A percentile compares a stretch with the other conserved stretches of the same genome.
Evolutionary conservation across 345 rosid species (phyloP).

Genomic region (Eucalyptus polybractea): DNA sequence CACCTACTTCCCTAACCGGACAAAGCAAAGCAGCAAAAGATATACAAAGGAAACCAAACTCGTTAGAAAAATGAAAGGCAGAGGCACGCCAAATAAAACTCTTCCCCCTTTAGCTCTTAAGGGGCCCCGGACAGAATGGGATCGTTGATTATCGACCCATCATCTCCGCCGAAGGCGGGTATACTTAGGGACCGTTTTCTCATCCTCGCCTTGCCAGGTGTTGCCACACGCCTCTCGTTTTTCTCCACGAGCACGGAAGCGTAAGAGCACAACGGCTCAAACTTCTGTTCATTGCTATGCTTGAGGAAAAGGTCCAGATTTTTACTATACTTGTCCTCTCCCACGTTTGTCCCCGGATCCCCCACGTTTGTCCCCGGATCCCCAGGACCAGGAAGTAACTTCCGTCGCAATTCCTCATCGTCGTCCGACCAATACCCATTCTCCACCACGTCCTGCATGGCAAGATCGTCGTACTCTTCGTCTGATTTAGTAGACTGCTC

Average conservation of each 20-base stretch:
- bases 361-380: not conserved
- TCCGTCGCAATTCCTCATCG: slow-evolving; percentile 32
- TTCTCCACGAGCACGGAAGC: slow-evolving; percentile 24
- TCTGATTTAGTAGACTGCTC: slow-evolving; percentile 93
- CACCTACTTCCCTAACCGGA: not conserved
- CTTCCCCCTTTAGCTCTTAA: slow-evolving; percentile 9
- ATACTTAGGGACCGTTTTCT: slow-evolving; percentile 81
- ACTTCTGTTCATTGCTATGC: slow-evolving; percentile 25
- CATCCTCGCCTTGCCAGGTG: slow-evolving; percentile 22
- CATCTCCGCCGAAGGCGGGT: slow-evolving; percentile 51
- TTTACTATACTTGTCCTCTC: slow-evolving; percentile 31
- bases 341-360: not conserved
- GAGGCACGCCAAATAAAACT: not conserved
- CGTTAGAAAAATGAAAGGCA: not conserved
- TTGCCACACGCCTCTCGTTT: slow-evolving; percentile 10
- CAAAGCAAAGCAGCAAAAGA: not conserved
- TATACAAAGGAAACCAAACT: not conserved
- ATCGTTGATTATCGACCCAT: slow-evolving; percentile 23
- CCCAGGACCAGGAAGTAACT: not conserved
- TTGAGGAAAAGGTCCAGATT: slow-evolving; percentile 48
- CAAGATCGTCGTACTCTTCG: slow-evolving; percentile 96
- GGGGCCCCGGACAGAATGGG: slow-evolving; percentile 55
- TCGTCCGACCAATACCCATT: slow-evolving; percentile 65
- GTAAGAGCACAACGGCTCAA: slow-evolving; percentile 39
- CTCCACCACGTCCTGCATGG: slow-evolving; percentile 55